Evolutionary conservation across 164 flowering plant genomes (phyloP).

Genomic region (Annona cherimola): DNA sequence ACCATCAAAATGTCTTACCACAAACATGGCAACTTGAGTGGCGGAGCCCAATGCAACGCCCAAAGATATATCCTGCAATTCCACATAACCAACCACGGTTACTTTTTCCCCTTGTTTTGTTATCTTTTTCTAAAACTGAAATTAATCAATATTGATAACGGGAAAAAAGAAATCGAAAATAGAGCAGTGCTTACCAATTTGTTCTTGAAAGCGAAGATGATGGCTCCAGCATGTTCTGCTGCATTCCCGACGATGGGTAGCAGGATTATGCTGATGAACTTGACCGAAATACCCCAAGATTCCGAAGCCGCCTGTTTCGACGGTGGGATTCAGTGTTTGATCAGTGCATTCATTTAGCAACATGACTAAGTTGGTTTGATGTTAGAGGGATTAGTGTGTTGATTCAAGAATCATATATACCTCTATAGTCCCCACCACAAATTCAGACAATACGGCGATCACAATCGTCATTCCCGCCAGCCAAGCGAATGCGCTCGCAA

Average conservation of each 20-base stretch:
- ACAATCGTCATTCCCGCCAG: constrained; percentile 59
- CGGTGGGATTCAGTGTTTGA: neutral
- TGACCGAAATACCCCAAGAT: constrained; percentile 82
- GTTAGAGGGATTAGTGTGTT: neutral
- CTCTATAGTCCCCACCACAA: constrained; percentile 84
- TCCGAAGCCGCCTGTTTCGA: constrained; percentile 61
- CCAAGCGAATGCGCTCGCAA: constrained; percentile 68
- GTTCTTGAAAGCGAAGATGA: constrained; percentile 88
- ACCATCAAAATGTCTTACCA: constrained; percentile 38
- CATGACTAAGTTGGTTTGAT: neutral
- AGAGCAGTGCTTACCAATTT: constrained; percentile 57
- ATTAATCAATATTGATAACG: neutral
- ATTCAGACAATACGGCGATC: constrained; percentile 76
- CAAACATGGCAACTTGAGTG: constrained; percentile 91
- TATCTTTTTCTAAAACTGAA: neutral
- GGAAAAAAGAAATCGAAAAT: neutral
- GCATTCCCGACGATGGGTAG: constrained; percentile 96
- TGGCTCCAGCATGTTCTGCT: constrained; percentile 91
- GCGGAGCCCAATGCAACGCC: constrained; percentile 95
- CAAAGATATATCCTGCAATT: constrained; percentile 75
- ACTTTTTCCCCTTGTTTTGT: neutral
- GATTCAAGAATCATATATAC: constrained; percentile 39
- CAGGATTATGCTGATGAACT: constrained; percentile 85
- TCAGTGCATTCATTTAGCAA: neutral
- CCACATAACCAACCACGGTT: neutral